Conservation (phyloP, 306 rosid species). For the Sindora glabra region DNA sequence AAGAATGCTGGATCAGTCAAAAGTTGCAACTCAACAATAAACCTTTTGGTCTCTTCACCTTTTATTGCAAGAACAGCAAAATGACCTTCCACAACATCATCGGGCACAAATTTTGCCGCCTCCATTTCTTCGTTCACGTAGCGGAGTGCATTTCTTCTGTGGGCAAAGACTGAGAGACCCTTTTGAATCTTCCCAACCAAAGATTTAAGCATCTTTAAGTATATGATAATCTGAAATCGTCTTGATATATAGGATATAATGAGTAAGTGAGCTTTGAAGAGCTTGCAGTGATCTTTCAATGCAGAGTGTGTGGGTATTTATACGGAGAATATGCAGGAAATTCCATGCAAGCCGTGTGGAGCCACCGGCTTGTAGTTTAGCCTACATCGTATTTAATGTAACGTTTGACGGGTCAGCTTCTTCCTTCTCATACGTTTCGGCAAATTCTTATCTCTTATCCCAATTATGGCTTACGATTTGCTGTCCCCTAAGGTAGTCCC, state of each 20-base stretch:
- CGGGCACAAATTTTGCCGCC: constrained; percentile 17
- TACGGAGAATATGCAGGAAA: background rate
- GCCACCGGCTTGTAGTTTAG: background rate
- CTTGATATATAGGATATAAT: background rate
- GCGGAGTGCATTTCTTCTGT: background rate
- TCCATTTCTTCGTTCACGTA: constrained; percentile 7
- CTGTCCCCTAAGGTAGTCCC: too few species aligned
- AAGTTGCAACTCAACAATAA: constrained; percentile 34
- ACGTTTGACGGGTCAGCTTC: background rate
- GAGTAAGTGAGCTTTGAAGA: background rate
- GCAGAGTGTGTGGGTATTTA: background rate
- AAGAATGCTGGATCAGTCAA: constrained; percentile 43
- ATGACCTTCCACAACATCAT: constrained; percentile 41
- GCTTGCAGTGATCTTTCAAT: too few species aligned
- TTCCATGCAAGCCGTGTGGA: background rate
- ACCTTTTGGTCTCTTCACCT: constrained; percentile 40
- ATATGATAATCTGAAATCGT: background rate
- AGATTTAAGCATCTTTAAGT: constrained; percentile 14
- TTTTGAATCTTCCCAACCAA: constrained; percentile 21
- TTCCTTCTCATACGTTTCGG: background rate
- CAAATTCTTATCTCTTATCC: background rate
- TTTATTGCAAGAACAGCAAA: constrained; percentile 42
- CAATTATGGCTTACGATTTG: background rate
- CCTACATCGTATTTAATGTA: background rate
- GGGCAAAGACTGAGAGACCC: constrained; percentile 16